Evolutionary conservation across 2,329 filamentous ascomycete genomes (phyloP).

Genomic region (Daldinia sp.): DNA sequence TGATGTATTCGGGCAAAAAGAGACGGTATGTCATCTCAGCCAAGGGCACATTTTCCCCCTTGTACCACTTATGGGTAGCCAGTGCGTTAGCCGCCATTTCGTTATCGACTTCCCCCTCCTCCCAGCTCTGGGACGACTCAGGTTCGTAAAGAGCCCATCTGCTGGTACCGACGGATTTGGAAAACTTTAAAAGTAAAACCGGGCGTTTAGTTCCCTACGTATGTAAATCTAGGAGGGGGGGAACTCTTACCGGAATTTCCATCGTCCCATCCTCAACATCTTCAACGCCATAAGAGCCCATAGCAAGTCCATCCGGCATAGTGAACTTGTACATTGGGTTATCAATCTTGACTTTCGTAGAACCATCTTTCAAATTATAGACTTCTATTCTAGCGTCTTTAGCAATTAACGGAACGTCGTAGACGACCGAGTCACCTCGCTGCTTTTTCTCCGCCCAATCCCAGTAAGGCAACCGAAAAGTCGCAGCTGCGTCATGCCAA

Average conservation of each 20-base stretch:
- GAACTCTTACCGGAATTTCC: slow-evolving; percentile 1
- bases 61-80: neutral
- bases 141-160: slow-evolving; percentile 9
- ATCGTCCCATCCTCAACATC: neutral
- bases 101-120: neutral
- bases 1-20: slow-evolving; percentile 22
- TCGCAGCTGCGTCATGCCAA: slow-evolving; percentile 22
- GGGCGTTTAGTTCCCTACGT: neutral
- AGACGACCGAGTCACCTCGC: neutral
- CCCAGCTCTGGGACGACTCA: slow-evolving; percentile 1
- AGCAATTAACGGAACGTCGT: neutral
- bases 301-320: neutral
- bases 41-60: neutral
- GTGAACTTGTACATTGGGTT: slow-evolving; percentile 16
- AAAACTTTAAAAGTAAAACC: neutral
- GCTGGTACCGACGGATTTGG: slow-evolving; percentile 6
- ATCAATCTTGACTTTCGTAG: neutral
- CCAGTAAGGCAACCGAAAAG: slow-evolving; percentile 36
- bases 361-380: neutral
- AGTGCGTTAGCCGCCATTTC: neutral
- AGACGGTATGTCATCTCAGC: slow-evolving; percentile 25
- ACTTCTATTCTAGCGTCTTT: slow-evolving; percentile 8
- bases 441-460: slow-evolving; percentile 29
- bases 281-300: neutral
- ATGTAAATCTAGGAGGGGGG: neutral